Evolutionary conservation across 2,329 filamentous ascomycete genomes (phyloP).

Genomic region (Trichoderma hamatum): DNA sequence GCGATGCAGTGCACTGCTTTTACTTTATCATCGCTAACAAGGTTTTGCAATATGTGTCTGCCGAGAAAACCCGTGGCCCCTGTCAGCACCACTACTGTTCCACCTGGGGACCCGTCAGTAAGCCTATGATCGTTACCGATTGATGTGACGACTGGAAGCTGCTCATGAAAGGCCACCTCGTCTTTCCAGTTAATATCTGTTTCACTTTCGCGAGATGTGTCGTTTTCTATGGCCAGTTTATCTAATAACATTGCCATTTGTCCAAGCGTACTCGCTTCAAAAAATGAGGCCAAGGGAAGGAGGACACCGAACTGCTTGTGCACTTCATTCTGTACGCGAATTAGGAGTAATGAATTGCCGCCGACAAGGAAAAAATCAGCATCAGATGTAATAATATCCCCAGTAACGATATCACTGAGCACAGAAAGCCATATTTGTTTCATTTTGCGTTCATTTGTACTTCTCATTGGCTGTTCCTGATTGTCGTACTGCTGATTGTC

Average conservation of each 20-base stretch:
- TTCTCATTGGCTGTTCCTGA: not conserved
- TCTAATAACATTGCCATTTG: not conserved
- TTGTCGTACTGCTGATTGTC: not conserved
- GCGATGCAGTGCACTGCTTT: slow-evolving; percentile 50
- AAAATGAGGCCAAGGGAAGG: not conserved
- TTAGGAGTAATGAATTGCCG: not conserved
- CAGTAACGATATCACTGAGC: not conserved
- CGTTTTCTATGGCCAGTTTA: slow-evolving; percentile 30
- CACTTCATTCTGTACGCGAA: not conserved
- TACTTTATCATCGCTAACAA: slow-evolving; percentile 41
- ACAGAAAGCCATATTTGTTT: not conserved
- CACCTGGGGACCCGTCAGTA: not conserved
- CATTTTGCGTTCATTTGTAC: not conserved
- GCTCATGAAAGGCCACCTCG: not conserved
- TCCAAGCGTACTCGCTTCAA: not conserved
- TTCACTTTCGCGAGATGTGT: slow-evolving; percentile 27
- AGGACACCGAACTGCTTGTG: not conserved
- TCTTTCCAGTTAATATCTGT: slow-evolving; percentile 1
- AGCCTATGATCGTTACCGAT: not conserved
- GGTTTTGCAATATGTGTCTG: slow-evolving; percentile 40
- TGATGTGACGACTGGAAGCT: not conserved
- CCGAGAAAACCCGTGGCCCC: slow-evolving; percentile 49
- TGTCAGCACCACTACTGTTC: slow-evolving; percentile 33
- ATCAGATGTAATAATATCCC: not conserved
- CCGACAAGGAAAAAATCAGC: not conserved